A percentile compares a stretch with the other conserved stretches of the same genome.
Conservation (phyloP, 148 eudicot species). For the Nepenthes gracilis region DNA sequence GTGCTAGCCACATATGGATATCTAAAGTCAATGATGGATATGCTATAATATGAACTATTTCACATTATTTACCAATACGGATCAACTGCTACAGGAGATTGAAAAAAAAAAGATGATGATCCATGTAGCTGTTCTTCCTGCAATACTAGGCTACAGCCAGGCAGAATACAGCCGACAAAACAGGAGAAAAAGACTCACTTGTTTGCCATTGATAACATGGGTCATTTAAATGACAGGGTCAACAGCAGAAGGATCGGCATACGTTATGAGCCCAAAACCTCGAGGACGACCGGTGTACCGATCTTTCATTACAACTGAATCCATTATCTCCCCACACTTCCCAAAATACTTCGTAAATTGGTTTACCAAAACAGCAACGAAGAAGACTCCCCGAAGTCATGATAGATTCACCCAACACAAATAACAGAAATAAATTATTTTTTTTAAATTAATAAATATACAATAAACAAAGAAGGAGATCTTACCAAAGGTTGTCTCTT, state of each 20-base stretch:
- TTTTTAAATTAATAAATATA: background rate
- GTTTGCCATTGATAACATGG: constrained; percentile 53
- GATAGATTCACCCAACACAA: background rate
- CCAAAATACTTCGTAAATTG: constrained; percentile 52
- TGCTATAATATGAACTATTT: no score
- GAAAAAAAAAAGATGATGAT: no score
- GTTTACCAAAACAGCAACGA: constrained; percentile 7
- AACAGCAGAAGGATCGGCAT: constrained; percentile 53
- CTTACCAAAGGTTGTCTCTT: constrained; percentile 29
- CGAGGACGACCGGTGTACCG: constrained; percentile 56
- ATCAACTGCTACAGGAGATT: no score
- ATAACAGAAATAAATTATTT: background rate
- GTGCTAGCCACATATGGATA: no score
- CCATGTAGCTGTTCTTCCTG: no score
- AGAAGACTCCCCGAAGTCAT: no score
- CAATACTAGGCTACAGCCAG: no score
- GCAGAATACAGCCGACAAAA: background rate
- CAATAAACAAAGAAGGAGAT: background rate
- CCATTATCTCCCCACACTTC: constrained; percentile 66
- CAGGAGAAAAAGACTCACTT: constrained; percentile 14
- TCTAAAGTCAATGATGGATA: no score
- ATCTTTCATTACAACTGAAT: constrained; percentile 71
- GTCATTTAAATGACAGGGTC: constrained; percentile 48
- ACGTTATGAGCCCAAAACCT: constrained; percentile 68
- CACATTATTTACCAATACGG: no score